phyloP scores from a whole-genome alignment of 441 rosid genomes.

The Pelargonium citronellum region DNA sequence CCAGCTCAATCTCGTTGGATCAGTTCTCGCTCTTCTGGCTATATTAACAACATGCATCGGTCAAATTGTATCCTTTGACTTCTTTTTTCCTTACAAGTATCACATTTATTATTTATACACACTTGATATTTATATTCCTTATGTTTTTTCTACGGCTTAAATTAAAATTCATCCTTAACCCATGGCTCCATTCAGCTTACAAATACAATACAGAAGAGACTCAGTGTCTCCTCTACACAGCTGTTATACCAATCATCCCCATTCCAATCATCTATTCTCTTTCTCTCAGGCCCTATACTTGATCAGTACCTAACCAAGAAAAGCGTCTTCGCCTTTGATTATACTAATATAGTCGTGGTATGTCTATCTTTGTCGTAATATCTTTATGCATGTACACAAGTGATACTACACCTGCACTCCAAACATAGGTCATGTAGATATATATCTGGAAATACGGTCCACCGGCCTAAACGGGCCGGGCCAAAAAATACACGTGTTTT shows the following conservation, averaged over 20 bases:
- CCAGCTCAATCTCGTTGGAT: constrained; percentile 78
- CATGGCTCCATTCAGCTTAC: constrained; percentile 53
- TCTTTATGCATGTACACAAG: neutral
- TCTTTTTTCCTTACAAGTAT: neutral
- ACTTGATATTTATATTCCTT: neutral
- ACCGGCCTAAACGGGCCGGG: too few species aligned
- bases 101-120: neutral
- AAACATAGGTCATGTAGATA: neutral
- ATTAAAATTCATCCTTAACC: constrained; percentile 24
- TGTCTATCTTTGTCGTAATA: neutral
- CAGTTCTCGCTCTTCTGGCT: constrained; percentile 76
- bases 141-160: neutral
- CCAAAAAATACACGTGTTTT: too few species aligned
- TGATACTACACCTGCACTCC: neutral
- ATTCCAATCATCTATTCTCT: constrained; percentile 32
- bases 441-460: too few species aligned
- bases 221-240: constrained; percentile 91
- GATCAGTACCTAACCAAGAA: constrained; percentile 75
- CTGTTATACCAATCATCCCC: constrained; percentile 57
- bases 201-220: constrained; percentile 86
- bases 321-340: constrained; percentile 74
- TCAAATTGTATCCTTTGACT: constrained; percentile 72
- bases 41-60: constrained; percentile 87
- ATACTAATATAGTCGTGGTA: constrained; percentile 73
- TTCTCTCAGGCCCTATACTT: constrained; percentile 83